phyloP scores from a whole-genome alignment of 164 flowering plant species.

The Sedum album region DNA sequence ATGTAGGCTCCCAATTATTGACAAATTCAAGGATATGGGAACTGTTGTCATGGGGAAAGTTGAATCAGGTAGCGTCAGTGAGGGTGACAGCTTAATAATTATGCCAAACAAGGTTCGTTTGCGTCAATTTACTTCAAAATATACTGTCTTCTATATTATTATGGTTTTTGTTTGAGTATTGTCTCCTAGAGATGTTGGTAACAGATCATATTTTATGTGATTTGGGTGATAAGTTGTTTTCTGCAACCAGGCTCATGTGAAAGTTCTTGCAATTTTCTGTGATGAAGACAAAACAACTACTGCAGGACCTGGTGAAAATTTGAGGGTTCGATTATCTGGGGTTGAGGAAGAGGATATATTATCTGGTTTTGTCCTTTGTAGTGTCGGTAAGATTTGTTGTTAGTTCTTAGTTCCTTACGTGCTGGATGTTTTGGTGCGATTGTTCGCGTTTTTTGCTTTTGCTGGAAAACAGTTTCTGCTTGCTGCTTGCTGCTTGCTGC shows the following conservation, averaged over 20 bases:
- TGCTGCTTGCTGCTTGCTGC: neutral
- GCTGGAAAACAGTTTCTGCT: too few species aligned
- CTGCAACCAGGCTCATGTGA: slow-evolving; percentile 55
- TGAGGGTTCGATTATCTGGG: slow-evolving; percentile 70
- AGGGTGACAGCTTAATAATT: slow-evolving; percentile 69
- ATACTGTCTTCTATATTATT: too few species aligned
- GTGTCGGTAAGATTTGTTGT: slow-evolving; percentile 42
- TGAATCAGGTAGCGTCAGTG: slow-evolving; percentile 78
- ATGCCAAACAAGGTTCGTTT: slow-evolving; percentile 91
- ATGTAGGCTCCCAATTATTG: slow-evolving; percentile 90
- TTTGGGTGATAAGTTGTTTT: neutral
- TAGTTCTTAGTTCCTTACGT: neutral
- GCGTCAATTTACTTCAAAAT: too few species aligned
- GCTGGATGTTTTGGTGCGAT: neutral
- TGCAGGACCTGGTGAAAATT: slow-evolving; percentile 94
- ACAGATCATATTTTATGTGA: neutral
- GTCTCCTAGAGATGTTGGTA: neutral
- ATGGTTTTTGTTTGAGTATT: neutral
- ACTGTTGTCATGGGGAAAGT: slow-evolving; percentile 97
- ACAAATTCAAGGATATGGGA: slow-evolving; percentile 97
- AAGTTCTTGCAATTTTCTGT: slow-evolving; percentile 61
- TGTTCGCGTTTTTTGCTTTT: too few species aligned
- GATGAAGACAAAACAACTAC: slow-evolving; percentile 66
- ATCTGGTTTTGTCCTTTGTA: slow-evolving; percentile 74
- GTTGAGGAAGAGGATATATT: slow-evolving; percentile 87